Base-by-base conservation (phyloP, 1,284 basidiomycete species). In the Schizophyllum commune region DNA sequence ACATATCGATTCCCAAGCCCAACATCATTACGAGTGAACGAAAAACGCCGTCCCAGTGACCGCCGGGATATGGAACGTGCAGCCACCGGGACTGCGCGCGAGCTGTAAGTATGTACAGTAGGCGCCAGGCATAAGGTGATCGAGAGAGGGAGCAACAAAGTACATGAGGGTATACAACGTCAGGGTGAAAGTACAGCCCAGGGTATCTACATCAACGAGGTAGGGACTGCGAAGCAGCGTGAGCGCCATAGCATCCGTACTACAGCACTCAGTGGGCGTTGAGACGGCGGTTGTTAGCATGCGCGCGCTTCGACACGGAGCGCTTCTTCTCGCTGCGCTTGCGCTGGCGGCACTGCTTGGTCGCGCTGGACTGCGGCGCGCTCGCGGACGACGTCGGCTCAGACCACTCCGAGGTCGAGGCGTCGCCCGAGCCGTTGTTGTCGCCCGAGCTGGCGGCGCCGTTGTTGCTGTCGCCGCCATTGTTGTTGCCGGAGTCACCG, bases 131-230 rank as follows among this genome's bases (percentile, higher is more conserved):
- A 17, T 27, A 8, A 47, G 39, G 39, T 47, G 39, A 47, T 47
- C 39, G 8, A 17, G 39, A 47, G 39, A 47, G 13, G 7, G 34
- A 39, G 13, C 34, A 39, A 13, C 34, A 39, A 13, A 13, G 13
- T 13, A 47, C 39, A 47, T 47, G 39, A 47, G 39, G 39, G 39
- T 47, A 47, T 47, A 47, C 13, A 27, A 47, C 39, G 39, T 47
- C 9, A 17, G 39, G 39, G 39, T 13, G 39, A 8, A 47, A 47
- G 39, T 47, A 47, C 39, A 47, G 39, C 39, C 39, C 39, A 47
- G 39, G 39, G 39, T 47, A 47, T 47, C 39, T 47, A 47, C 39
- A 47, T 47, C 39, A 17, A 13, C 39, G 39, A 47, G 64, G 65
- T 65, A 27, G 4, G 64, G 19, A 8, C 39, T 47, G 39, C 39